Percentiles rank a stretch among this genome's conserved stretches.
Evolutionary conservation across 2,329 filamentous ascomycete species (phyloP).

Genomic region (Biscogniauxia marginata): DNA sequence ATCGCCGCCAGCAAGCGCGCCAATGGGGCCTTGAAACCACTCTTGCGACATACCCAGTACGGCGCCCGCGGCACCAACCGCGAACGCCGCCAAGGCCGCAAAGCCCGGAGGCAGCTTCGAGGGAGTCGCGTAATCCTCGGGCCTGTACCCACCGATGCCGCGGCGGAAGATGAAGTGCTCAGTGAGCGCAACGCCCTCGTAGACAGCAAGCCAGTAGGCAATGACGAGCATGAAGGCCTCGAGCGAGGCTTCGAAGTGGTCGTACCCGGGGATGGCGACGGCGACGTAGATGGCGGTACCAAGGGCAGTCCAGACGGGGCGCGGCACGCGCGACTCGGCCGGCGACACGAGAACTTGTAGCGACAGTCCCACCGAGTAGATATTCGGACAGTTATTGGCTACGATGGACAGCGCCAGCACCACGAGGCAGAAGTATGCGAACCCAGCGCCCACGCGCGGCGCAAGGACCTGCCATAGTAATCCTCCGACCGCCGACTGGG

Average conservation of each 20-base stretch:
- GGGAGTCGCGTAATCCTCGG: constrained; percentile 57
- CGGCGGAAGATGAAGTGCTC: constrained; percentile 70
- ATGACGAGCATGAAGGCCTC: constrained; percentile 70
- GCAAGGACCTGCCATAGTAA: constrained; percentile 65
- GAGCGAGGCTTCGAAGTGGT: constrained; percentile 61
- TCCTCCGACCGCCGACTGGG: constrained; percentile 60
- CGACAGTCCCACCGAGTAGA: constrained; percentile 68
- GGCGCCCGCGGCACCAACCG: constrained; percentile 63
- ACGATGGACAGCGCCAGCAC: constrained; percentile 66
- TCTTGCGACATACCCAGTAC: constrained; percentile 68
- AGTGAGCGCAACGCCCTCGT: constrained; percentile 62
- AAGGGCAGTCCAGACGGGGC: constrained; percentile 65
- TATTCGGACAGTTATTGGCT: constrained; percentile 70
- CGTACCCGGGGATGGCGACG: constrained; percentile 68
- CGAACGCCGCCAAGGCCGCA: constrained; percentile 63
- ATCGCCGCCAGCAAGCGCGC: constrained; percentile 53
- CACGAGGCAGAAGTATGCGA: constrained; percentile 71
- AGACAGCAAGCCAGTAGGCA: constrained; percentile 74
- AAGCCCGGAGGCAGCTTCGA: constrained; percentile 60
- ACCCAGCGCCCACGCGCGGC: constrained; percentile 56
- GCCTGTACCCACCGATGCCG: constrained; percentile 58
- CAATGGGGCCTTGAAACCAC: constrained; percentile 69
- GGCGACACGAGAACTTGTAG: constrained; percentile 63
- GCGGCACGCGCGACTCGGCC: constrained; percentile 51
- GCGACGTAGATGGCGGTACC: constrained; percentile 64